A percentile compares a stretch with the other conserved stretches of the same genome.
These are phyloP conservation scores for Sphenostylis stenocarpa DNA, from an alignment of 306 rosid species.

Conservation along the genomic window DNA sequence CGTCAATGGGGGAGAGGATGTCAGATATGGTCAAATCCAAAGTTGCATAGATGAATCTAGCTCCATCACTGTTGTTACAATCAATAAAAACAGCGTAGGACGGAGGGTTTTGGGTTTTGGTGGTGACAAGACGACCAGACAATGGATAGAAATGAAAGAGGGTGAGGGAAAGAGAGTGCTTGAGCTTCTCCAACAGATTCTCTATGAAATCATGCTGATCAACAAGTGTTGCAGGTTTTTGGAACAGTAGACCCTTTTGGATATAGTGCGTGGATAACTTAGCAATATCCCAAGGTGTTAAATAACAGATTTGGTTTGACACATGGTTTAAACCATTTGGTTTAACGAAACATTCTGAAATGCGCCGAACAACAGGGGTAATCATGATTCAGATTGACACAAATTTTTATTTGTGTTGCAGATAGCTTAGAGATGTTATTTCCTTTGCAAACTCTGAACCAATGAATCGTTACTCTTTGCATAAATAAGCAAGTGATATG, in stretches of 20 bases:
- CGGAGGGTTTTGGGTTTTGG: conserved; percentile 30
- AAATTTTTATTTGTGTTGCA: too few relatives aligned
- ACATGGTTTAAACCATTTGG: background rate
- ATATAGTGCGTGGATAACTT: conserved; percentile 53
- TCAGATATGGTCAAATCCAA: conserved; percentile 40
- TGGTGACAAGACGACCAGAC: conserved; percentile 53
- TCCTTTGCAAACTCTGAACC: background rate
- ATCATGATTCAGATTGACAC: too few relatives aligned
- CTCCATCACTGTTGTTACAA: conserved; percentile 43
- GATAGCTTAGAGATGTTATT: background rate
- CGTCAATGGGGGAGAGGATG: conserved; percentile 57
- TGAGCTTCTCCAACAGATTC: conserved; percentile 41
- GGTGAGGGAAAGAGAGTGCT: conserved; percentile 51
- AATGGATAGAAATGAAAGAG: conserved; percentile 70
- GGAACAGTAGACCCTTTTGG: conserved; percentile 69
- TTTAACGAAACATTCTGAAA: conserved; percentile 46
- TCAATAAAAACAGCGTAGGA: conserved; percentile 44
- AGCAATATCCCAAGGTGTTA: conserved; percentile 47
- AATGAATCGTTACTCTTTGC: too few relatives aligned
- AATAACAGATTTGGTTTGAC: conserved; percentile 15
- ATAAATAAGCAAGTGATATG: too few relatives aligned
- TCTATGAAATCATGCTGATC: conserved; percentile 19
- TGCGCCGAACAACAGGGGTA: background rate
- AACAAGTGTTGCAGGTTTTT: conserved; percentile 37
- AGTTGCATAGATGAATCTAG: conserved; percentile 51